Evolutionary conservation across 2,329 filamentous ascomycete genomes (phyloP), one percentile per base, ranked within the genome.

Genomic region (Paecilomyces fulvus): DNA sequence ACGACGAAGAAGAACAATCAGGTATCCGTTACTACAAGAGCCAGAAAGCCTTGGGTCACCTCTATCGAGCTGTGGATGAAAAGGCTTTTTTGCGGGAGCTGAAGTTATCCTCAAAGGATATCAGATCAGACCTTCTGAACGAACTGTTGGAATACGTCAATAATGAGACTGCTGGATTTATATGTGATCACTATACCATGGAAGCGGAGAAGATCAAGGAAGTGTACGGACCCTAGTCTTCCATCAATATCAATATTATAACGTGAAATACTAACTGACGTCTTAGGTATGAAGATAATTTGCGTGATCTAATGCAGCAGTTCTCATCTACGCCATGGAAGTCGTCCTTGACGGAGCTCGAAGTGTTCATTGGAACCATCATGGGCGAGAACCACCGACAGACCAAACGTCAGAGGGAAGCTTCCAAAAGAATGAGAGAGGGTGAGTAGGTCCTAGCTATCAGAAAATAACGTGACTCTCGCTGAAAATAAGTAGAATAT

Each of bases 1-100:
- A 43, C n/a, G 56, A 58, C 30, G 56, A 58, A 14, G 55, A 56
- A 21, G 46, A 49, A 30, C 56, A 52, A 0, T 73, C 77, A 0
- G 71, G 62, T 4, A 75, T 78, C 25, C 70, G 72, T 3, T 92
- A 85, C 65, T 92, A 94, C 67, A 71, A 70, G 30, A 90, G 86
- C 1, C 63, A 83, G 0, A 90, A 89, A 61, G 76, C 87, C 0
- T 78, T 94, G 0, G 90, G 90, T 0, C 71, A 78, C 3, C 75
- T 95, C 0, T 94, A 88, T 66, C 83, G 88, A 1, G 80, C 79
- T 0, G 85, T 95, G 10, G 83, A 95, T 62, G 89, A 94, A 68
- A 50, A 78, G 80, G 54, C 87, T 92, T 49, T 67, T 58, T 61
- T 60, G 49, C 20, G 61, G 3, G 55, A 64, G 25, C 49, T 67